A percentile compares a stretch with the other conserved stretches of the same genome.
phyloP scores from a whole-genome alignment of 1,139 yeast species.

The Protomyces inouyei region DNA sequence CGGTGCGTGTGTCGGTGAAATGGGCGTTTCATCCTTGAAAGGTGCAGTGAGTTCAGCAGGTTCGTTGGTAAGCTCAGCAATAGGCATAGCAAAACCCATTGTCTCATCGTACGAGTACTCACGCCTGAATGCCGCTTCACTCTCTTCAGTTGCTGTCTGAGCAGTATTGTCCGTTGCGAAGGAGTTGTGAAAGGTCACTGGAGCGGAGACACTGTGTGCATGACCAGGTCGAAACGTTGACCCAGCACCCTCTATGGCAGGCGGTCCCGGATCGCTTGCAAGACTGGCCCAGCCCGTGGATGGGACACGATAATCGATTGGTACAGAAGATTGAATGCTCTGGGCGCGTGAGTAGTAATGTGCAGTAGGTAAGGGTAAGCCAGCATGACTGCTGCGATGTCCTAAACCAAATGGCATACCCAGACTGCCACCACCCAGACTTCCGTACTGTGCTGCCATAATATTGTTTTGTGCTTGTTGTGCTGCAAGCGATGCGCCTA shows the following conservation, averaged over 20 bases:
- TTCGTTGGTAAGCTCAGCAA: not conserved
- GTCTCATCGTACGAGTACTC: not conserved
- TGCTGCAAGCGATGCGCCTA: constrained; percentile 26
- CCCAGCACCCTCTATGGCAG: not conserved
- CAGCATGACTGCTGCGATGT: not conserved
- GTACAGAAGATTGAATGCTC: constrained; percentile 17
- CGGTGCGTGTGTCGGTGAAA: not conserved
- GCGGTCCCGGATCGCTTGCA: not conserved
- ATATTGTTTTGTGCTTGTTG: constrained; percentile 22
- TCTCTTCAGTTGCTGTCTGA: not conserved
- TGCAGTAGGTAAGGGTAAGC: constrained; percentile 1
- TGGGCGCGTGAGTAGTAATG: constrained; percentile 10
- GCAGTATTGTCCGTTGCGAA: not conserved
- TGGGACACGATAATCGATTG: constrained; percentile 13
- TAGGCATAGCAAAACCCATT: not conserved
- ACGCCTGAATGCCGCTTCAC: not conserved
- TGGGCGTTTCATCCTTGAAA: not conserved
- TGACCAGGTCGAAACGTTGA: not conserved
- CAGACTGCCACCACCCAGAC: not conserved
- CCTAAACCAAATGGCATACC: not conserved
- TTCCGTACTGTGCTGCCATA: constrained; percentile 2
- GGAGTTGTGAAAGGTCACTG: not conserved
- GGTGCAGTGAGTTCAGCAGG: not conserved
- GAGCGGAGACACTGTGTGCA: not conserved
- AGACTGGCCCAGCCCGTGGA: not conserved